Conservation (phyloP, 176 grass and related monocot genomes). For the barley (Hordeum vulgare) region DNA sequence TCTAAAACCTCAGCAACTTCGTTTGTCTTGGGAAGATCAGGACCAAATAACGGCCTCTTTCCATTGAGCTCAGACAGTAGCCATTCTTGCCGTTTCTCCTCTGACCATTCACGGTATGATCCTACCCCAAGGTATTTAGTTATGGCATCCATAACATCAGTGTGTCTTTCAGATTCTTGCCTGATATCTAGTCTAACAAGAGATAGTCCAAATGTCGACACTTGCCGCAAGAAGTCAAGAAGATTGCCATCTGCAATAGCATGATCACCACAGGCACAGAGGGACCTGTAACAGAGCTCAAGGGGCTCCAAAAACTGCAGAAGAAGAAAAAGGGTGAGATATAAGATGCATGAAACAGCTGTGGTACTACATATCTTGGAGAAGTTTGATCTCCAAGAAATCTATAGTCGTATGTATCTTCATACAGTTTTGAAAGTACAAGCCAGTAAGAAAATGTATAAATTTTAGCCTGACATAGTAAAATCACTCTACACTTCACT, state of each 20-base stretch:
- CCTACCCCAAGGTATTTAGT: constrained; percentile 69
- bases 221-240: constrained; percentile 88
- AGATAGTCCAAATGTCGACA: constrained; percentile 88
- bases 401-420: background rate
- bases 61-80: constrained; percentile 86
- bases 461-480: background rate
- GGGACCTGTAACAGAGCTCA: constrained; percentile 88
- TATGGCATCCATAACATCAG: constrained; percentile 79
- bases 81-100: constrained; percentile 90
- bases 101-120: constrained; percentile 84
- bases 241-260: constrained; percentile 86
- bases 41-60: constrained; percentile 75
- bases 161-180: constrained; percentile 91
- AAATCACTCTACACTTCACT: background rate
- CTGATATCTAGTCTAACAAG: constrained; percentile 95
- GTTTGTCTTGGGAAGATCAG: constrained; percentile 75
- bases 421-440: background rate
- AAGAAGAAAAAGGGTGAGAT: background rate
- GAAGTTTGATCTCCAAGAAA: background rate
- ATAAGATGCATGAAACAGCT: background rate
- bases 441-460: background rate
- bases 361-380: background rate
- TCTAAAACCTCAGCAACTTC: constrained; percentile 85
- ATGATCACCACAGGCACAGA: constrained; percentile 78
- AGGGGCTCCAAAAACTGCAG: constrained; percentile 88